Evolutionary conservation across 2,329 filamentous ascomycete species (phyloP).

Genomic region (Fusarium longipes): DNA sequence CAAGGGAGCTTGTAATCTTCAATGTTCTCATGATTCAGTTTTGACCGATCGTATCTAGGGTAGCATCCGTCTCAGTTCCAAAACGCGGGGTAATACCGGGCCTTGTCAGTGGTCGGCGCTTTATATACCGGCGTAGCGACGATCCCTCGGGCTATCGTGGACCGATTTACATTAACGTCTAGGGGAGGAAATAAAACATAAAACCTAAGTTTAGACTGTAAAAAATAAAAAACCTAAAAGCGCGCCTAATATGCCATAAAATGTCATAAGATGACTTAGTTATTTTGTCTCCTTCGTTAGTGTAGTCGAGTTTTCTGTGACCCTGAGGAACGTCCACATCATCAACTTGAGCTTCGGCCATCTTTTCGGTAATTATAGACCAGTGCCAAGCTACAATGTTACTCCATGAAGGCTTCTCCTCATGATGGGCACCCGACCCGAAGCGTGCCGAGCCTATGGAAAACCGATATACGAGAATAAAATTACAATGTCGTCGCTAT

Average conservation of each 20-base stretch:
- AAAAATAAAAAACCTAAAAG: no score
- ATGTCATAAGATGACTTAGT: no score
- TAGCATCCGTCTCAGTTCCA: no score
- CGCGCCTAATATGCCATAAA: no score
- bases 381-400: background rate
- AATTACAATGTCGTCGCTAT: background rate
- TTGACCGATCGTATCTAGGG: background rate
- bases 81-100: background rate
- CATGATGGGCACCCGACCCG: background rate
- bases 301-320: no score
- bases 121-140: background rate
- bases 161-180: no score
- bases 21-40: background rate
- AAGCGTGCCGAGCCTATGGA: background rate
- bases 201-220: no score
- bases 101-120: background rate
- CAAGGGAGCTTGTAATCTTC: no score
- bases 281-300: no score
- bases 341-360: background rate
- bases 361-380: background rate
- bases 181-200: no score
- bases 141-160: background rate
- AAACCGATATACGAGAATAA: background rate
- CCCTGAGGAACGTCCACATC: no score
- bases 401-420: background rate